Evolutionary conservation across 1,284 basidiomycete genomes (phyloP).

Genomic region (Taiwanofungus camphoratus): DNA sequence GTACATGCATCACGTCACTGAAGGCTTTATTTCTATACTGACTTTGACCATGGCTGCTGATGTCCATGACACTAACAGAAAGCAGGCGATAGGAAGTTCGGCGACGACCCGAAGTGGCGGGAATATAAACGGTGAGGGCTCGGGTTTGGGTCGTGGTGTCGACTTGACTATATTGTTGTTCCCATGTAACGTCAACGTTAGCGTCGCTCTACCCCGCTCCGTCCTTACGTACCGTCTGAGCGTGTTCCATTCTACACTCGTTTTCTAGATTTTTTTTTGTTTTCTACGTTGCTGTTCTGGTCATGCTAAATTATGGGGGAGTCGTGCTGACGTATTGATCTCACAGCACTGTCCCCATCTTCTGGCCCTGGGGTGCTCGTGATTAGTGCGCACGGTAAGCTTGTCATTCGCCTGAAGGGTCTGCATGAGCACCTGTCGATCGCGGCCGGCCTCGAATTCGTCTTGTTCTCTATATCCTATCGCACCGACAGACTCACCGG

Average conservation of each 20-base stretch:
- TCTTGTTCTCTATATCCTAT: too few species aligned
- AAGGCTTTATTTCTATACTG: too few species aligned
- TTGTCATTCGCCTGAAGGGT: too few species aligned
- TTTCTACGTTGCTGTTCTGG: too few species aligned
- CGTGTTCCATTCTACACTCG: neutral
- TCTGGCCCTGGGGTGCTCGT: conserved; percentile 31
- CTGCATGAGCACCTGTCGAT: too few species aligned
- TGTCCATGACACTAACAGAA: conserved; percentile 21
- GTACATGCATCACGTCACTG: conserved; percentile 13
- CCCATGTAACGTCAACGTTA: conserved; percentile 1
- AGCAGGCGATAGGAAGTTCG: conserved; percentile 61
- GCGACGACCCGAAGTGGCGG: conserved; percentile 57
- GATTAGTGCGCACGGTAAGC: too few species aligned
- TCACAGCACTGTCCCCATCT: conserved; percentile 30
- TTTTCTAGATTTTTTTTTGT: neutral
- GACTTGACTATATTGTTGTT: conserved; percentile 2
- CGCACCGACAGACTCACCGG: too few species aligned
- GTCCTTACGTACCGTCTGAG: neutral
- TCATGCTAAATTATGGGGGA: too few species aligned
- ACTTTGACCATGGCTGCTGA: too few species aligned
- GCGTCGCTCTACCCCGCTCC: neutral
- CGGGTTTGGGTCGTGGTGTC: neutral
- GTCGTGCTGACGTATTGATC: conserved; percentile 5
- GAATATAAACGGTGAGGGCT: conserved; percentile 56
- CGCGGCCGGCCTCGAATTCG: too few species aligned